A percentile compares a stretch with the other conserved stretches of the same genome.
These are phyloP conservation scores for Penicillium silybi DNA, from an alignment of 495 filamentous ascomycete genomes.

Conservation along the genomic window DNA sequence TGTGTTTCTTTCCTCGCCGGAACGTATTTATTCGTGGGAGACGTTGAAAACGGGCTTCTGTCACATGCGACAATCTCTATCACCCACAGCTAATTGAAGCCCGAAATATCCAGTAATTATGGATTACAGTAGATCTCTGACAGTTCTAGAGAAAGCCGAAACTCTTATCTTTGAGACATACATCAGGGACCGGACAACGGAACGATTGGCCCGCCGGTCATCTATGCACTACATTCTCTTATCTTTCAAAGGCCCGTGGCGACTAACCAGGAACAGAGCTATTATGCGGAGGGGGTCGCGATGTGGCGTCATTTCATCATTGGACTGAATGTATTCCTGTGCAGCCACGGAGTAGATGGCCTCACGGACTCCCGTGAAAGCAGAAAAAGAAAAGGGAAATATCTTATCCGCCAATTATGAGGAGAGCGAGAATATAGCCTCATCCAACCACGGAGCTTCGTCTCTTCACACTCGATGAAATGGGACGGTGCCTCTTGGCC, in stretches of 20 bases:
- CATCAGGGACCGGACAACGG: not conserved
- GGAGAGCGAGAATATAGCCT: not conserved
- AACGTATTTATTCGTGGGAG: not conserved
- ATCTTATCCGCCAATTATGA: conserved; percentile 16
- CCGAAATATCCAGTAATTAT: too few relatives aligned
- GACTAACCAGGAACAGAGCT: not conserved
- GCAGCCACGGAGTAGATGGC: not conserved
- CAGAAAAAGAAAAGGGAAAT: conserved; percentile 1
- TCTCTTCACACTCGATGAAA: not conserved
- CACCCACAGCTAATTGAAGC: not conserved
- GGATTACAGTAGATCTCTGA: too few relatives aligned
- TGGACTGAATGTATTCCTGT: not conserved
- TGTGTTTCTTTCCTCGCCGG: not conserved
- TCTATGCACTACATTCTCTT: not conserved
- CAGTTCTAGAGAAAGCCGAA: not conserved
- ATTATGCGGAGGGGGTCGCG: not conserved
- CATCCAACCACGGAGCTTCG: conserved; percentile 1
- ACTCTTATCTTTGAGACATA: conserved; percentile 6
- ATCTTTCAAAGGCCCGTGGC: not conserved
- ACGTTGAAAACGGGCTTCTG: not conserved
- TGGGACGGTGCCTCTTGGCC: not conserved
- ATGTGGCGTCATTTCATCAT: not conserved
- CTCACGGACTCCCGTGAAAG: conserved; percentile 1
- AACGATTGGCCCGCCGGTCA: not conserved
- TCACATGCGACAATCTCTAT: not conserved